Evolutionary conservation across 83 land plant genomes (phyloP), one percentile per base, ranked within the genome.

Genomic region (Diphasiastrum complanatum): DNA sequence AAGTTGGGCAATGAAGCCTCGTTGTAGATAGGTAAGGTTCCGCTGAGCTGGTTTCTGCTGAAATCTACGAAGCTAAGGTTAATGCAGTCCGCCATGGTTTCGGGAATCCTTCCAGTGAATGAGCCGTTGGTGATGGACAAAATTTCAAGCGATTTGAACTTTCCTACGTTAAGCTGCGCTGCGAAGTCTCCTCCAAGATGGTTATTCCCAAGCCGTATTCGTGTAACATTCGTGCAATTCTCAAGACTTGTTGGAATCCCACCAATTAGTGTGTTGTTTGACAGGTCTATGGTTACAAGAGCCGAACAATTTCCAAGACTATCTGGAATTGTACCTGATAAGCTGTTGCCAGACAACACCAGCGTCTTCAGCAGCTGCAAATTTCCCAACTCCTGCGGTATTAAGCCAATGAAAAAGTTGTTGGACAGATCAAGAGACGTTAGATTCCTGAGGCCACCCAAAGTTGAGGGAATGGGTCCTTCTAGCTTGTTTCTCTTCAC

Each of bases 281-380:
- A 23, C 3, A 60, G 30, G 26, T 60, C 49, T 3, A 60, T 31
- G 27, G 19, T 23, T 23, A 24, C 23, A 1, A 60, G 33, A 16
- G 25, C 1, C 29, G 3, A 14, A 33, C 49, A 45, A 24, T 24
- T 41, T 27, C 49, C 4, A 27, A 60, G 48, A 22, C 49, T 41
- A 3, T 4, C 25, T 28, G 64, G 64, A 22, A 60, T 60, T 1
- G 64, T 43, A 24, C 81, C 75, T 1, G 31, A 29, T 0, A 81
- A 64, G 12, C 47, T 24, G 64, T 81, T 78, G 5, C 25, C 41
- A 20, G 75, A 61, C 62, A 81, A 38, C 31, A 50, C 40, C 59
- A 79, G 70, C 0, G 27, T 66, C 51, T 61, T 51, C 34, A 79
- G 61, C n/a, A 26, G 35, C 38, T 23, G 38, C 32, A 48, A 2